These are phyloP conservation scores for Ambrosia trifida DNA, from an alignment of 129 eudicot genomes.

Conservation along the genomic window DNA sequence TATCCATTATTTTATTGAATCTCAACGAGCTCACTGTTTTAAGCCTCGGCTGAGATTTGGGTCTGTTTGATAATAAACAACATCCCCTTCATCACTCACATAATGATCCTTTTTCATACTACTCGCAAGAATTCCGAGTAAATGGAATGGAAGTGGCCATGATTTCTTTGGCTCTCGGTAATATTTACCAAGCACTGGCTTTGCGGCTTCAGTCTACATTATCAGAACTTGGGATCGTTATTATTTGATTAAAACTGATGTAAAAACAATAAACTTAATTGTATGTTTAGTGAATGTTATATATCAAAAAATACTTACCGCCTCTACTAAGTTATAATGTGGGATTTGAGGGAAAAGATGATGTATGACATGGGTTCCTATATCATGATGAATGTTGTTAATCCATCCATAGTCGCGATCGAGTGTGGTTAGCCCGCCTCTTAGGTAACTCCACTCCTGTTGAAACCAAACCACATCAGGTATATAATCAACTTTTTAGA, in stretches of 20 bases:
- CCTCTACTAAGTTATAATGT: conserved; percentile 90
- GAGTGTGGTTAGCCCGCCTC: conserved; percentile 97
- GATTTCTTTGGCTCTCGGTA: conserved; percentile 75
- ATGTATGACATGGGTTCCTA: conserved; percentile 95
- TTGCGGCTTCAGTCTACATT: conserved; percentile 74
- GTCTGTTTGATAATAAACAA: conserved; percentile 78
- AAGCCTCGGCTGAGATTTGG: conserved; percentile 40
- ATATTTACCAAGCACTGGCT: conserved; percentile 78
- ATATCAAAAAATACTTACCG: conserved; percentile 43
- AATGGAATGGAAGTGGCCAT: conserved; percentile 67
- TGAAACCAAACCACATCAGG: conserved; percentile 9
- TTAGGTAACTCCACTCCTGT: conserved; percentile 96
- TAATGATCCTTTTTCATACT: conserved; percentile 84
- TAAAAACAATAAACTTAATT: not conserved
- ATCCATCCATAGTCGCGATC: conserved; percentile 99
- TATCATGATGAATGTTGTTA: conserved; percentile 95
- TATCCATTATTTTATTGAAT: not conserved
- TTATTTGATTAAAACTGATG: not conserved
- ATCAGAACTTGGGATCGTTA: conserved; percentile 7
- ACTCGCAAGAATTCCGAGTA: conserved; percentile 53
- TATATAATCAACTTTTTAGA: not conserved
- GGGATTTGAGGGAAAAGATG: conserved; percentile 99
- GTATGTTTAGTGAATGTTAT: not conserved
- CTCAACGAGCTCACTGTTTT: conserved; percentile 19
- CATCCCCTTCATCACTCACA: conserved; percentile 83